These are phyloP conservation scores for Stipa capillata DNA, from an alignment of 176 grass and related monocot genomes.

Conservation along the genomic window DNA sequence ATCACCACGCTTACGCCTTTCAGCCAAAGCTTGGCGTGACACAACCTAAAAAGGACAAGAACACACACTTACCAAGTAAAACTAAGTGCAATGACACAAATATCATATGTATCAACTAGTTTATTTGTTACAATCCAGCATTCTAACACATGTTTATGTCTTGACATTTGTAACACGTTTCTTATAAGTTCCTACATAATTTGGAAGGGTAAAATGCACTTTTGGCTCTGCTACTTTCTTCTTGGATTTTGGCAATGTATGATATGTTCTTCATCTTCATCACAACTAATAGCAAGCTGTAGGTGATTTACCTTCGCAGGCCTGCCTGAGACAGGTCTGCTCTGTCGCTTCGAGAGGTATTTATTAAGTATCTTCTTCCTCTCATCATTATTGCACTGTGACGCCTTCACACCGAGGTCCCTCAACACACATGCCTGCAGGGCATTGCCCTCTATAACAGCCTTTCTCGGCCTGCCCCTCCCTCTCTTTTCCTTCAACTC, in stretches of 20 bases:
- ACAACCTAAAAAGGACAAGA: constrained; percentile 45
- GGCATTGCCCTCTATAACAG: constrained; percentile 5
- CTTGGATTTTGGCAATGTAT: background rate
- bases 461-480: constrained; percentile 44
- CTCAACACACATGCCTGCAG: constrained; percentile 25
- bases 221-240: background rate
- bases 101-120: background rate
- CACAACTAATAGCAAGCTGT: background rate
- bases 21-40: constrained; percentile 62
- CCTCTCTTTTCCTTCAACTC: constrained; percentile 47
- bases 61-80: constrained; percentile 12
- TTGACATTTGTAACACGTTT: background rate
- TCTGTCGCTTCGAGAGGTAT: constrained; percentile 60
- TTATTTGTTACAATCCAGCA: background rate
- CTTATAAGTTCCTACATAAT: background rate
- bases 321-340: constrained; percentile 37
- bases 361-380: constrained; percentile 71
- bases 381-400: constrained; percentile 50
- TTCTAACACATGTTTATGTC: background rate
- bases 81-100: background rate
- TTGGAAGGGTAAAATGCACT: background rate
- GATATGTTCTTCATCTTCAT: background rate
- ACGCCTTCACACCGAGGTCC: constrained; percentile 36
- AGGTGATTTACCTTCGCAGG: constrained; percentile 52
- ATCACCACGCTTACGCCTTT: constrained; percentile 52